phyloP scores from a whole-genome alignment of 1,284 basidiomycete genomes.

The Ustanciosporium gigantosporum region DNA sequence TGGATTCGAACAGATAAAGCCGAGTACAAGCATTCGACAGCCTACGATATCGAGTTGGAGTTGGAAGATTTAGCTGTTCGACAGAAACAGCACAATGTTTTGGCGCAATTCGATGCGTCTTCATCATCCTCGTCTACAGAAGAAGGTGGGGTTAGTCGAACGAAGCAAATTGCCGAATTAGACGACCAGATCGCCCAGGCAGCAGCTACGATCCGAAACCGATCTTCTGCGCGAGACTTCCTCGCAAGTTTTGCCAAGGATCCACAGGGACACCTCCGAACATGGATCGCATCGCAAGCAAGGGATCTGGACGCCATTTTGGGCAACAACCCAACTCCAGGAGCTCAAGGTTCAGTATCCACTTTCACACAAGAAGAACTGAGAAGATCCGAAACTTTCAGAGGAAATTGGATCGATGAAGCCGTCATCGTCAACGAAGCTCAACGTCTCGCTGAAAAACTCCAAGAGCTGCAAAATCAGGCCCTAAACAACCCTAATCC shows the following conservation, averaged over 20 bases:
- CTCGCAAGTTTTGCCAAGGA: slow-evolving; percentile 79
- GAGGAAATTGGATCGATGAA: slow-evolving; percentile 74
- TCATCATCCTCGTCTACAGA: slow-evolving; percentile 66
- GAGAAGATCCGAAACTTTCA: slow-evolving; percentile 83
- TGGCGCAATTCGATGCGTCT: slow-evolving; percentile 73
- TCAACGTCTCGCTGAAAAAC: slow-evolving; percentile 50
- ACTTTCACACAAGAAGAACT: slow-evolving; percentile 76
- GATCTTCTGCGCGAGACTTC: slow-evolving; percentile 83
- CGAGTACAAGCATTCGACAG: slow-evolving; percentile 63
- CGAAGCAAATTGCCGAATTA: slow-evolving; percentile 68
- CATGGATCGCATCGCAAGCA: slow-evolving; percentile 87
- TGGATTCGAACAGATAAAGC: slow-evolving; percentile 61
- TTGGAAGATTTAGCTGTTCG: slow-evolving; percentile 80
- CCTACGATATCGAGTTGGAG: slow-evolving; percentile 87
- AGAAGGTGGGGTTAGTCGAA: neutral
- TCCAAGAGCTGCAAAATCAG: slow-evolving; percentile 45
- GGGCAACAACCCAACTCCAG: slow-evolving; percentile 65
- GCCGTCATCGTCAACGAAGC: slow-evolving; percentile 57
- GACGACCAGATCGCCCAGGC: slow-evolving; percentile 73
- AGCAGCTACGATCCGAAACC: slow-evolving; percentile 72
- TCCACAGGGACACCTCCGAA: slow-evolving; percentile 80
- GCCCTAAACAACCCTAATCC: no score
- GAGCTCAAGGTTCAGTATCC: slow-evolving; percentile 69
- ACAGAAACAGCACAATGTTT: slow-evolving; percentile 73
- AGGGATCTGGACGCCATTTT: slow-evolving; percentile 84